A percentile compares a stretch with the other conserved stretches of the same genome.
Conservation (phyloP, 164 flowering plant genomes). For the Stephania yunnanensis region DNA sequence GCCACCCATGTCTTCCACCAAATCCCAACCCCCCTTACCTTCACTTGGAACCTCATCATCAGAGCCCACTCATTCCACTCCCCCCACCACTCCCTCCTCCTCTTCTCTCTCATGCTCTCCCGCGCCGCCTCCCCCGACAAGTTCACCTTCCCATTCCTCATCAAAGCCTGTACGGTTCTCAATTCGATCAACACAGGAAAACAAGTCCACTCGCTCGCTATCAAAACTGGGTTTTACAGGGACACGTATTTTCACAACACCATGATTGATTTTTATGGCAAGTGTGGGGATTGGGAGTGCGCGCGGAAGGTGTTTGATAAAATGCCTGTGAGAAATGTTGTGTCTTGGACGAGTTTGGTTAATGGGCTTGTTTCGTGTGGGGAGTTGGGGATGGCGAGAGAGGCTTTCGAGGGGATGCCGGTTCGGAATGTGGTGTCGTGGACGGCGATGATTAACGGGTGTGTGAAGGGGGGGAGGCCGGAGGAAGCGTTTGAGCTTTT, state of each 20-base stretch:
- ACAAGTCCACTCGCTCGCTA: conserved; percentile 39
- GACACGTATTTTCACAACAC: conserved; percentile 45
- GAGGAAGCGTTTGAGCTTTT: conserved; percentile 52
- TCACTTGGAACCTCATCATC: conserved; percentile 61
- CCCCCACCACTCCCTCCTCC: conserved; percentile 32
- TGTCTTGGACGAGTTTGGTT: conserved; percentile 62
- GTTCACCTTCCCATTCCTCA: conserved; percentile 61
- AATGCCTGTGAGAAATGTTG: conserved; percentile 46
- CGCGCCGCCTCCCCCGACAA: conserved; percentile 41
- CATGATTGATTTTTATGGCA: conserved; percentile 53
- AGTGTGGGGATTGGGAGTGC: conserved; percentile 26
- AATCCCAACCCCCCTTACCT: conserved; percentile 29
- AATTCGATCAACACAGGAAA: conserved; percentile 30
- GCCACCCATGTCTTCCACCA: conserved; percentile 39
- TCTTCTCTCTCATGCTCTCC: conserved; percentile 43
- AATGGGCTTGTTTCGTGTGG: conserved; percentile 39
- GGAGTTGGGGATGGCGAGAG: conserved; percentile 36
- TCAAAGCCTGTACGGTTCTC: conserved; percentile 45
- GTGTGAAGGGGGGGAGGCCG: conserved; percentile 27
- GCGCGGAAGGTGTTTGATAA: conserved; percentile 47
- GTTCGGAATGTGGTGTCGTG: conserved; percentile 56
- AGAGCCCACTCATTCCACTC: conserved; percentile 27
- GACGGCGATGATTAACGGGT: conserved; percentile 63
- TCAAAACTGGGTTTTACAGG: conserved; percentile 32
- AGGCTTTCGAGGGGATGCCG: conserved; percentile 46